Evolutionary conservation across 495 filamentous ascomycete species (phyloP).

Genomic region (Cairneyella variabilis): DNA sequence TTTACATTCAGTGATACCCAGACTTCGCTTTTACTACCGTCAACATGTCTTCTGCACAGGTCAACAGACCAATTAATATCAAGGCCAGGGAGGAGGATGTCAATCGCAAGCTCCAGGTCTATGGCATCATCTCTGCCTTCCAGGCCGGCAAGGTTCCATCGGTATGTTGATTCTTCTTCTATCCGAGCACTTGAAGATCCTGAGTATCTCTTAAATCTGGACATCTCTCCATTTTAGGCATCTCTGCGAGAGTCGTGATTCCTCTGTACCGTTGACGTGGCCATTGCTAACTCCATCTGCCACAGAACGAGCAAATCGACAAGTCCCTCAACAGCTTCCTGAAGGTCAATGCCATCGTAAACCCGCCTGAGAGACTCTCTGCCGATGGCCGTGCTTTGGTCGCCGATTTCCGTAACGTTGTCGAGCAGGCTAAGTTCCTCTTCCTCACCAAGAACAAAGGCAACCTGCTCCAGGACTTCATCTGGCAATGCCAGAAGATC

Average conservation of each 20-base stretch:
- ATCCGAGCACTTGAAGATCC: too few relatives aligned
- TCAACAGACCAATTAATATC: constrained; percentile 63
- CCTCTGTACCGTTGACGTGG: too few relatives aligned
- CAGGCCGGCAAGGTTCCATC: constrained; percentile 87
- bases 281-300: background rate
- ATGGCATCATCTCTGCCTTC: constrained; percentile 88
- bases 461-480: constrained; percentile 91
- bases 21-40: background rate
- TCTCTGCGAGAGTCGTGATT: too few relatives aligned
- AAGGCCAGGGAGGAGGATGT: constrained; percentile 62
- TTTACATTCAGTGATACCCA: constrained; percentile 22
- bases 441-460: constrained; percentile 95
- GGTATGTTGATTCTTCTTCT: constrained; percentile 45
- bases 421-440: constrained; percentile 82
- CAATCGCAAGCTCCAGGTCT: constrained; percentile 91
- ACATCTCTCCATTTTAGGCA: too few relatives aligned
- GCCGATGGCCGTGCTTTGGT: constrained; percentile 75
- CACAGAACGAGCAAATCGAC: constrained; percentile 86
- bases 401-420: constrained; percentile 72
- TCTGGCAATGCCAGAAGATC: constrained; percentile 84
- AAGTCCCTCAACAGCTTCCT: constrained; percentile 85
- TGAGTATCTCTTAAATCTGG: too few relatives aligned
- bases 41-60: constrained; percentile 24
- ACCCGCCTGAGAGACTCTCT: constrained; percentile 76
- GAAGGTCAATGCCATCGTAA: constrained; percentile 57